Conservation (phyloP, 441 rosid genomes). For the Sinapis alba region DNA sequence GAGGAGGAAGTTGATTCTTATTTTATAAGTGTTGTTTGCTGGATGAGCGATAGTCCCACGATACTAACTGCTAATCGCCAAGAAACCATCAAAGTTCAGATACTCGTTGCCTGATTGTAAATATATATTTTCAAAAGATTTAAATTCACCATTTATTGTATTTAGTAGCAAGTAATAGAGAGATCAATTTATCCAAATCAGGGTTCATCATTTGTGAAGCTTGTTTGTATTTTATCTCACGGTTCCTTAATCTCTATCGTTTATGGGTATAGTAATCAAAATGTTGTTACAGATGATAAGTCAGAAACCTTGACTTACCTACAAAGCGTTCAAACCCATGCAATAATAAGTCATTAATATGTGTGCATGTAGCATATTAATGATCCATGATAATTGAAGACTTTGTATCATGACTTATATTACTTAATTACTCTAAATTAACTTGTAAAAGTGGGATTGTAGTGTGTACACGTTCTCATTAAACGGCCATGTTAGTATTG, state of each 20-base stretch:
- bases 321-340: constrained; percentile 2
- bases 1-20: constrained; percentile 88
- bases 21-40: constrained; percentile 96
- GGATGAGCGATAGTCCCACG: constrained; percentile 96
- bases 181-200: neutral
- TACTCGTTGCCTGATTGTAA: constrained; percentile 71
- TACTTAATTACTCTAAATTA: too few species aligned
- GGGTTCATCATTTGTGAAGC: neutral
- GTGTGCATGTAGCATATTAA: neutral
- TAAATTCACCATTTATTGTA: neutral
- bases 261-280: too few species aligned
- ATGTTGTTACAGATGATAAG: too few species aligned
- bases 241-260: too few species aligned
- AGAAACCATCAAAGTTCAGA: constrained; percentile 93
- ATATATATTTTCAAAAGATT: neutral
- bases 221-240: neutral
- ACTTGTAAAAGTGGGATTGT: neutral
- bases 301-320: too few species aligned
- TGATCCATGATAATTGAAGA: neutral
- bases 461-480: neutral
- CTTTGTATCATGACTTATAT: neutral
- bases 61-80: constrained; percentile 97
- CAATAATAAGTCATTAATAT: neutral
- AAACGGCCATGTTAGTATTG: constrained; percentile 1
- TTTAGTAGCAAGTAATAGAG: neutral